Conservation (phyloP, 1,284 basidiomycete genomes). For the Agaricales sp. region DNA sequence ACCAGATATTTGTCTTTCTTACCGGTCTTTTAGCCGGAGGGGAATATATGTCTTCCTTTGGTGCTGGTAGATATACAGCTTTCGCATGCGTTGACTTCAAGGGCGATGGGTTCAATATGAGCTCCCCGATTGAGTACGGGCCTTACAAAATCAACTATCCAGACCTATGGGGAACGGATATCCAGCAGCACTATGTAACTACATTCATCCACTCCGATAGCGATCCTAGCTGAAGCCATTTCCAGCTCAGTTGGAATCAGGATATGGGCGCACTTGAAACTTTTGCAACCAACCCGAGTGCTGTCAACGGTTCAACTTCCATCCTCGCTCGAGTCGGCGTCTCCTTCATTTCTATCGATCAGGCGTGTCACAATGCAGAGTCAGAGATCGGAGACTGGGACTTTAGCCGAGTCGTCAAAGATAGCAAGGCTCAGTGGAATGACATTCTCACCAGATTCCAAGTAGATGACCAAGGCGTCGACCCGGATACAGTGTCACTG, state of each 20-base stretch:
- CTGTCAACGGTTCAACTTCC: slow-evolving; percentile 21
- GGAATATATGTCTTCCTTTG: slow-evolving; percentile 31
- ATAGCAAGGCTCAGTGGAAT: slow-evolving; percentile 41
- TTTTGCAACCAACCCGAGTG: slow-evolving; percentile 28
- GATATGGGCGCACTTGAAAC: slow-evolving; percentile 42
- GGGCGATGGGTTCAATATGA: slow-evolving; percentile 39
- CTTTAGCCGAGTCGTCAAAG: slow-evolving; percentile 34
- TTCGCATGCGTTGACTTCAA: slow-evolving; percentile 53
- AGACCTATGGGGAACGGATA: slow-evolving; percentile 31
- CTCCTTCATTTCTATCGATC: slow-evolving; percentile 47
- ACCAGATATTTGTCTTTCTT: neutral
- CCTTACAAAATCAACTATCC: slow-evolving; percentile 44
- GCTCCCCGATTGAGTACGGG: slow-evolving; percentile 39
- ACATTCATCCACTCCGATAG: neutral
- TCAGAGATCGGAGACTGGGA: slow-evolving; percentile 50
- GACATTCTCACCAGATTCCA: slow-evolving; percentile 43
- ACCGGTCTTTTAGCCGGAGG: slow-evolving; percentile 17
- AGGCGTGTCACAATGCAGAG: slow-evolving; percentile 51
- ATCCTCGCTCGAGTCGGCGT: slow-evolving; percentile 48
- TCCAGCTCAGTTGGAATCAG: slow-evolving; percentile 12
- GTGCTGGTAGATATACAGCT: slow-evolving; percentile 40
- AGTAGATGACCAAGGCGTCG: slow-evolving; percentile 38
- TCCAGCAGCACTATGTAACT: slow-evolving; percentile 41
- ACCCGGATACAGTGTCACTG: slow-evolving; percentile 36
- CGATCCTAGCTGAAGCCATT: neutral